phyloP scores from a whole-genome alignment of 2,329 filamentous ascomycete genomes.

The Penicillium sp. region DNA sequence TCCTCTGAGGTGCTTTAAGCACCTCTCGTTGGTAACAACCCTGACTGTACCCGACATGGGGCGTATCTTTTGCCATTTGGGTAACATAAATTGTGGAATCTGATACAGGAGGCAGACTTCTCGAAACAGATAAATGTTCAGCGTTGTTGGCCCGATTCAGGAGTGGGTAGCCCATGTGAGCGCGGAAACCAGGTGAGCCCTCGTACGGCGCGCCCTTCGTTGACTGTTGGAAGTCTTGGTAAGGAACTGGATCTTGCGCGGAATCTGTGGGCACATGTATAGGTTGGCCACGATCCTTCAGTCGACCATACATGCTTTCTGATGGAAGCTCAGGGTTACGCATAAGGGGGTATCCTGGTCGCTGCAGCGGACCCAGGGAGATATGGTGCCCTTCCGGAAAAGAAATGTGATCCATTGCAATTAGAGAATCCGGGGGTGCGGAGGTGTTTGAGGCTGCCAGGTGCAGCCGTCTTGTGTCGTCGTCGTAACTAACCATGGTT shows the following conservation, averaged over 20 bases:
- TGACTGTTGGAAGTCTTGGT: conserved; percentile 23
- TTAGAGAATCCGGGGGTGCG: not conserved
- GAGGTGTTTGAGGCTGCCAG: not conserved
- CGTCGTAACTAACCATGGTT: not conserved
- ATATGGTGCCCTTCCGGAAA: conserved; percentile 25
- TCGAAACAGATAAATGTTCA: conserved; percentile 25
- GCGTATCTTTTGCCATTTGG: not conserved
- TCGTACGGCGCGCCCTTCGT: conserved; percentile 31
- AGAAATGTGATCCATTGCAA: conserved; percentile 27
- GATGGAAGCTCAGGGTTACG: conserved; percentile 29
- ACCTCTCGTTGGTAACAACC: no score
- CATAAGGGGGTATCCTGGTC: conserved; percentile 22
- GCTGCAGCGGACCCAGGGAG: conserved; percentile 20
- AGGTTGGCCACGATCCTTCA: conserved; percentile 25
- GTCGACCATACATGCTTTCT: conserved; percentile 29
- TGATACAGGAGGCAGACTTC: conserved; percentile 22
- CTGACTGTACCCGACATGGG: no score
- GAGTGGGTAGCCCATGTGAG: conserved; percentile 27
- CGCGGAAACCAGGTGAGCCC: conserved; percentile 25
- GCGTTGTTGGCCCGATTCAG: conserved; percentile 25
- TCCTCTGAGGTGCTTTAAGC: no score
- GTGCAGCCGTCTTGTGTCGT: not conserved
- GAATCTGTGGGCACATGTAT: conserved; percentile 25
- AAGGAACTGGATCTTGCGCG: conserved; percentile 21
- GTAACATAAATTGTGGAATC: conserved; percentile 24